phyloP scores from a whole-genome alignment of 305 asterid species.

The Petunia hybrid region DNA sequence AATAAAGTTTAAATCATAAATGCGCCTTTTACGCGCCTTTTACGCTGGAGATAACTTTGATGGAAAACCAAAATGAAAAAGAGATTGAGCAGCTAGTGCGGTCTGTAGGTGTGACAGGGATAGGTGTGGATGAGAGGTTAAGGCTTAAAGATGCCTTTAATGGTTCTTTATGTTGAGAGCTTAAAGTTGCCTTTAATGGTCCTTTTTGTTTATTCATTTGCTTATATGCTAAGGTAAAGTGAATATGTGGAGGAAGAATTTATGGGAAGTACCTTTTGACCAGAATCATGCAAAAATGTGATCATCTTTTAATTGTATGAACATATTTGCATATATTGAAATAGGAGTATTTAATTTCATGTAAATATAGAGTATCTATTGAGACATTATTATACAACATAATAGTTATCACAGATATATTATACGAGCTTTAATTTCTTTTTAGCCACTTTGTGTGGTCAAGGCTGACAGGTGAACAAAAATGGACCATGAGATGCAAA shows the following conservation, averaged over 20 bases:
- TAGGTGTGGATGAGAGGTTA: conserved; percentile 36
- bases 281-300: neutral
- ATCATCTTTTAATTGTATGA: neutral
- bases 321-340: too few relatives aligned
- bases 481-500: too few relatives aligned
- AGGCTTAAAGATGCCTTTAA: conserved; percentile 38
- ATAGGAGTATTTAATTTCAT: too few relatives aligned
- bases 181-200: conserved; percentile 36
- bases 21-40: neutral
- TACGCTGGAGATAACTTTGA: neutral
- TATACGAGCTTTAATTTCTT: neutral
- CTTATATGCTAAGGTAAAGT: conserved; percentile 59
- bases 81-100: neutral
- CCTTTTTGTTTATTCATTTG: conserved; percentile 40
- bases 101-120: conserved; percentile 36
- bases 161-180: neutral
- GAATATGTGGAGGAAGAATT: neutral
- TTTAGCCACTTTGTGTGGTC: neutral
- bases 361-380: too few relatives aligned
- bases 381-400: too few relatives aligned
- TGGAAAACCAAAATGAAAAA: neutral
- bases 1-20: too few relatives aligned
- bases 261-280: conserved; percentile 41
- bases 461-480: too few relatives aligned
- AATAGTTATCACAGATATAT: too few relatives aligned